Conservation (phyloP, 805 yeast genomes). For the Komagataella pastoris region DNA sequence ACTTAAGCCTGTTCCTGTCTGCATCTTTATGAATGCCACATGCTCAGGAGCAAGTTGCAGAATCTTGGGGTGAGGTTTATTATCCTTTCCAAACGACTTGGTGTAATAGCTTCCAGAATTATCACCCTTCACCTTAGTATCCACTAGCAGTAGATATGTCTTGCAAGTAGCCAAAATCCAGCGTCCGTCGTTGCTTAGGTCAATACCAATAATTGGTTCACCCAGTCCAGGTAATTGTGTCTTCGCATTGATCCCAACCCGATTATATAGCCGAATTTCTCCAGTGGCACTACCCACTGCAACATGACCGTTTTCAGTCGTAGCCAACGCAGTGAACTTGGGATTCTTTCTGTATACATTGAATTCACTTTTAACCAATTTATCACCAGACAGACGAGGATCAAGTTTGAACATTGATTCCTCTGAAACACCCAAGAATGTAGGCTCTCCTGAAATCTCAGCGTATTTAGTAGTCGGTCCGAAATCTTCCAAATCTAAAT, state of each 20-base stretch:
- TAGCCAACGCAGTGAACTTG: constrained; percentile 45
- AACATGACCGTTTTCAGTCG: constrained; percentile 61
- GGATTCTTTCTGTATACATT: constrained; percentile 43
- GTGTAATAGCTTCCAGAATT: constrained; percentile 43
- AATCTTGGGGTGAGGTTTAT: constrained; percentile 57
- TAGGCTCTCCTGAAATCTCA: constrained; percentile 61
- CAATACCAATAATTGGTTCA: constrained; percentile 54
- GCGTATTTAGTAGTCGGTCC: constrained; percentile 66
- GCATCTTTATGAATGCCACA: constrained; percentile 44
- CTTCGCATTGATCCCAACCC: constrained; percentile 64
- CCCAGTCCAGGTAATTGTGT: constrained; percentile 76
- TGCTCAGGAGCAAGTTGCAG: constrained; percentile 63
- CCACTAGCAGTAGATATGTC: constrained; percentile 57
- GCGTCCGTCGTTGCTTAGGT: constrained; percentile 66
- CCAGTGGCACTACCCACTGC: constrained; percentile 73
- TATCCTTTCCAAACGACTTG: constrained; percentile 47
- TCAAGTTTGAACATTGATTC: constrained; percentile 65
- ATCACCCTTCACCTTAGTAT: constrained; percentile 48
- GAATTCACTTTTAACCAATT: constrained; percentile 42
- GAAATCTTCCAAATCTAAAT: constrained; percentile 37
- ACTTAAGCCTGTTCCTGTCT: constrained; percentile 30
- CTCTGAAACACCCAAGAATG: constrained; percentile 55
- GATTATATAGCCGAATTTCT: constrained; percentile 61
- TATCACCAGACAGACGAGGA: constrained; percentile 53
- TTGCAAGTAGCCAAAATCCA: constrained; percentile 76